Evolutionary conservation across 371 early-diverging fungal species (phyloP).

Genomic region (Apophysomyces sp.): DNA sequence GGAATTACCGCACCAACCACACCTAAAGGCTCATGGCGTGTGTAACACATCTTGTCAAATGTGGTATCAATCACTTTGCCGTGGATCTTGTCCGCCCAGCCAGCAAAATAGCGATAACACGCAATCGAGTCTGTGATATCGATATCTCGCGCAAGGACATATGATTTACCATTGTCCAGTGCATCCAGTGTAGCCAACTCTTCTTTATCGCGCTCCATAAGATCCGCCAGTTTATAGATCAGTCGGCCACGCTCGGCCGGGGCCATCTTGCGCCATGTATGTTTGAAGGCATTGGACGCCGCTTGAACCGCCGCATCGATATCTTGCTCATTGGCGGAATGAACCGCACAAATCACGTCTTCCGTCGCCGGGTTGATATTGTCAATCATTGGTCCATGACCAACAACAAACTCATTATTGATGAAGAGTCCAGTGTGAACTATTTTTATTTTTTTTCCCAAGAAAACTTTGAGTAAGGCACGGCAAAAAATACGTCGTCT

Average conservation of each 20-base stretch:
- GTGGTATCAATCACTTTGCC: slow-evolving; percentile 43
- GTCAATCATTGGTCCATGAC: slow-evolving; percentile 53
- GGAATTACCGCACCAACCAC: slow-evolving; percentile 78
- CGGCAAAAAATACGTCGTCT: not conserved
- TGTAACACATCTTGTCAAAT: slow-evolving; percentile 57
- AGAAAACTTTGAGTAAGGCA: not conserved
- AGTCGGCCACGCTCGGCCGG: slow-evolving; percentile 48
- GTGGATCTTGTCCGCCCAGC: slow-evolving; percentile 80
- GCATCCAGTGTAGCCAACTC: slow-evolving; percentile 81
- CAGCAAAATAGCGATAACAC: slow-evolving; percentile 79
- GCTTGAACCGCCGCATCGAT: slow-evolving; percentile 76
- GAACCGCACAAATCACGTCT: slow-evolving; percentile 68
- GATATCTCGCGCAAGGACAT: slow-evolving; percentile 57
- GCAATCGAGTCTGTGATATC: slow-evolving; percentile 70
- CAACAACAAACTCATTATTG: slow-evolving; percentile 72
- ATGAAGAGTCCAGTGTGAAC: slow-evolving; percentile 66
- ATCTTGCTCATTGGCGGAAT: slow-evolving; percentile 72
- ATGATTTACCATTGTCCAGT: slow-evolving; percentile 83
- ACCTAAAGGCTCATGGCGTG: slow-evolving; percentile 77
- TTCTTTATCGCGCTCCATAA: slow-evolving; percentile 71
- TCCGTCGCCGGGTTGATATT: slow-evolving; percentile 75
- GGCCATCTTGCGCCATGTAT: slow-evolving; percentile 65
- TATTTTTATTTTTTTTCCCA: slow-evolving; percentile 6
- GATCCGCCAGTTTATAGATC: slow-evolving; percentile 65
- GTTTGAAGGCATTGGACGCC: slow-evolving; percentile 68